phyloP scores from a whole-genome alignment of 352 stramenopile species.

The Phytophthora citricola region DNA sequence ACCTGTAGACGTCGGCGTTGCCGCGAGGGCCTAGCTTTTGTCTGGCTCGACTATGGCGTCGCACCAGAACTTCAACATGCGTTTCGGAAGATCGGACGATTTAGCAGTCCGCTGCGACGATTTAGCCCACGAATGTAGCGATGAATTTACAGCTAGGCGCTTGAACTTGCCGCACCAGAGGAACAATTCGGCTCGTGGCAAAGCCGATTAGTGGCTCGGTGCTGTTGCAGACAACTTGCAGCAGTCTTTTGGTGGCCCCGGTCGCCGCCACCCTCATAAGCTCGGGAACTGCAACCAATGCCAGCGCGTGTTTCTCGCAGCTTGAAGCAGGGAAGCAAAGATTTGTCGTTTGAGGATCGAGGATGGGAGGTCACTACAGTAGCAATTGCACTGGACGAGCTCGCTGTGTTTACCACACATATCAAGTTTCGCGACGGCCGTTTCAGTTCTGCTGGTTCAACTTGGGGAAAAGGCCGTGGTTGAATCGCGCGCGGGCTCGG shows the following conservation, averaged over 20 bases:
- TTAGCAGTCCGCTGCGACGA: slow-evolving; percentile 8
- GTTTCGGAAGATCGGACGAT: slow-evolving; percentile 35
- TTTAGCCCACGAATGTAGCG: neutral
- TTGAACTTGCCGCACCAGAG: slow-evolving; percentile 24
- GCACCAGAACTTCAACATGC: slow-evolving; percentile 38
- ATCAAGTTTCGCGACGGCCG: slow-evolving; percentile 22
- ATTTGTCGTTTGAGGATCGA: slow-evolving; percentile 30
- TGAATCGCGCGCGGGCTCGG: slow-evolving; percentile 32
- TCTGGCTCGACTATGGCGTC: slow-evolving; percentile 2
- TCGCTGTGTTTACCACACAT: slow-evolving; percentile 10
- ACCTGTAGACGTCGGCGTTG: slow-evolving; percentile 8
- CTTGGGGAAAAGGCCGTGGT: slow-evolving; percentile 30
- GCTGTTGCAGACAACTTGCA: neutral
- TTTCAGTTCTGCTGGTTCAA: slow-evolving; percentile 41
- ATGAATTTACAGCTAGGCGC: slow-evolving; percentile 17
- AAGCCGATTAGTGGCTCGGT: slow-evolving; percentile 2
- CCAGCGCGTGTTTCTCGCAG: slow-evolving; percentile 33
- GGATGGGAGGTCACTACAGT: slow-evolving; percentile 8
- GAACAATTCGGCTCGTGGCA: too few relatives aligned
- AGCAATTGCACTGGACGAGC: neutral
- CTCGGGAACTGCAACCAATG: slow-evolving; percentile 7
- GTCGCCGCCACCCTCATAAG: neutral
- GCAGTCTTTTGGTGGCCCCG: neutral
- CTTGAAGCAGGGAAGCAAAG: slow-evolving; percentile 27
- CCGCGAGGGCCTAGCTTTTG: slow-evolving; percentile 4